Conservation (phyloP, 1,284 basidiomycete species). For the Exobasidium rhododendri region DNA sequence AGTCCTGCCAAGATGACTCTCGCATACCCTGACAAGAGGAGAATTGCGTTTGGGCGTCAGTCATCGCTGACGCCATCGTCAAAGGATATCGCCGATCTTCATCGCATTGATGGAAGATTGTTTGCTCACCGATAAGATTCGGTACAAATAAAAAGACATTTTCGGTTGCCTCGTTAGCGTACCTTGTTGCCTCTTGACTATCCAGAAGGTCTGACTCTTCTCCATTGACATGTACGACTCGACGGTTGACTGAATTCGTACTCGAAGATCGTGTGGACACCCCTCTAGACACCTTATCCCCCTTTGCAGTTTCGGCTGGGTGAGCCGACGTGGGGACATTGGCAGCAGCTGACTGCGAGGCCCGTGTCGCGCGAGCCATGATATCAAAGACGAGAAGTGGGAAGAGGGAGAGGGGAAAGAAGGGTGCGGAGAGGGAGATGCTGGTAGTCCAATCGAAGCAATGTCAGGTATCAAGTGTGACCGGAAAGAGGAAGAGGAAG, state of each 20-base stretch:
- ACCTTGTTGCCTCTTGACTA: constrained; percentile 13
- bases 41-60: too few relatives aligned
- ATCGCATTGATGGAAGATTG: too few relatives aligned
- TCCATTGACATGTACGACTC: constrained; percentile 2
- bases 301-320: background rate
- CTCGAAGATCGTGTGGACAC: constrained; percentile 3
- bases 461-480: too few relatives aligned
- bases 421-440: too few relatives aligned
- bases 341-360: constrained; percentile 1
- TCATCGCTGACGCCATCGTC: too few relatives aligned
- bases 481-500: too few relatives aligned
- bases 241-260: background rate
- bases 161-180: constrained; percentile 38
- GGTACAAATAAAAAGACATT: constrained; percentile 72
- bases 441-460: too few relatives aligned
- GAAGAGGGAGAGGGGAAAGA: too few relatives aligned
- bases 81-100: too few relatives aligned
- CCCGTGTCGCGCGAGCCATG: background rate
- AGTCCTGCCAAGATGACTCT: constrained; percentile 86
- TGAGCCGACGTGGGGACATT: background rate
- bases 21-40: constrained; percentile 70
- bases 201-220: constrained; percentile 8
- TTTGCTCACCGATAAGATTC: constrained; percentile 79
- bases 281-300: background rate
- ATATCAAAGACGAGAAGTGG: too few relatives aligned